These are phyloP conservation scores for Isochrysis galbana DNA, from an alignment of 78 protist species.

Conservation along the genomic window DNA sequence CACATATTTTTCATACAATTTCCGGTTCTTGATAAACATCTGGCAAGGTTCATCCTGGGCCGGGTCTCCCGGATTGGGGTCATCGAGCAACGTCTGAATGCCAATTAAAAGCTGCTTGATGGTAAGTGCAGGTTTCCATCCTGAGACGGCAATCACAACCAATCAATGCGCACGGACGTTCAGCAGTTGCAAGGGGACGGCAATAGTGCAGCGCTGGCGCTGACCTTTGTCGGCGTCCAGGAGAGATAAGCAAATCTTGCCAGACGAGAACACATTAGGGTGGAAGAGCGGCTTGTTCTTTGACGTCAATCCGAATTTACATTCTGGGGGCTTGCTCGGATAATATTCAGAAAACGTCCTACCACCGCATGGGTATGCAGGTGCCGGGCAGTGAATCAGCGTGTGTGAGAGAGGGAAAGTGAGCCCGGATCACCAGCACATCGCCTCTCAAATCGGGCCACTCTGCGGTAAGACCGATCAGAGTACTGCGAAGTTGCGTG, in stretches of 20 bases:
- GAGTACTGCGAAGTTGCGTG: no score
- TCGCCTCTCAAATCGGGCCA: no score
- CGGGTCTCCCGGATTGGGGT: neutral
- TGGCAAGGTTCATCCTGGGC: neutral
- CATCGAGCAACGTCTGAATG: neutral
- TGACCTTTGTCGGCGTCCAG: constrained; percentile 74
- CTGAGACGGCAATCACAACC: neutral
- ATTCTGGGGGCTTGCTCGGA: constrained; percentile 39
- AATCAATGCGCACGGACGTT: neutral
- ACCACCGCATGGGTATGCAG: no score
- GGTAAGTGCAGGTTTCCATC: neutral
- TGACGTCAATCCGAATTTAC: neutral
- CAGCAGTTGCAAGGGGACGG: constrained; percentile 86
- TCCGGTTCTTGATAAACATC: neutral
- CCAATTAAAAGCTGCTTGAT: constrained; percentile 36
- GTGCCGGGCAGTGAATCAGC: no score
- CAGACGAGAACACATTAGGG: constrained; percentile 35
- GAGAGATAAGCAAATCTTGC: constrained; percentile 39
- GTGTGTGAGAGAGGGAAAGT: no score
- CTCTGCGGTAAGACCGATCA: no score
- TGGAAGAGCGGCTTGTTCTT: constrained; percentile 27
- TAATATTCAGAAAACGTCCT: constrained; percentile 34
- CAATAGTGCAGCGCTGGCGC: constrained; percentile 95
- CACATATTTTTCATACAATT: neutral
- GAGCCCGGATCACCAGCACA: no score